These are phyloP conservation scores for Fraxinus paxiana DNA, from an alignment of 305 asterid genomes.

Conservation along the genomic window DNA sequence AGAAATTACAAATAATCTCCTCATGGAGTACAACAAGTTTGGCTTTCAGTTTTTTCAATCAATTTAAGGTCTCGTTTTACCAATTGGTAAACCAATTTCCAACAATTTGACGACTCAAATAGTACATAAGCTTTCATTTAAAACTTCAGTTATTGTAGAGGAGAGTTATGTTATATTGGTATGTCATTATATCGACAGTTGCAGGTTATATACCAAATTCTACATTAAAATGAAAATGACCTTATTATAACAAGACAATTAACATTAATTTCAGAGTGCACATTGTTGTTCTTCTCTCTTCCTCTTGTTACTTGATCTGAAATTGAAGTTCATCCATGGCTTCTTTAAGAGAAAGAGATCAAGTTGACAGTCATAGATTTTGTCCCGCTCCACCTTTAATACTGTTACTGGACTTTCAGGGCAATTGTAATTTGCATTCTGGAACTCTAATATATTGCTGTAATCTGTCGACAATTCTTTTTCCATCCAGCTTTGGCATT, in stretches of 20 bases:
- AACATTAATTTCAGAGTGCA: constrained; percentile 11
- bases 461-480: constrained; percentile 19
- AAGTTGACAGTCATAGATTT: constrained; percentile 8
- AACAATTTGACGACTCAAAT: neutral
- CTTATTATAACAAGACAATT: neutral
- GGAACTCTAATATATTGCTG: neutral
- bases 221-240: neutral
- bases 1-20: neutral
- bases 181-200: neutral
- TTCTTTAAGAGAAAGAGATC: constrained; percentile 13
- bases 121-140: too few relatives aligned
- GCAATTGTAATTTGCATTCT: constrained; percentile 13
- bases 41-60: neutral
- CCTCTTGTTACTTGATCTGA: constrained; percentile 35
- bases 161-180: neutral
- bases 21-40: neutral
- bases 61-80: neutral
- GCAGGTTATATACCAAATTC: neutral
- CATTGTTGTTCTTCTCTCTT: constrained; percentile 31
- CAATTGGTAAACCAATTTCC: neutral
- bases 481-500: constrained; percentile 39
- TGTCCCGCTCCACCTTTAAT: constrained; percentile 23
- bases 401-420: constrained; percentile 69
- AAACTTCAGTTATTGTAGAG: neutral
- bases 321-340: neutral